Conservation (phyloP, 805 yeast species). For the Saturnispora saitoi region DNA sequence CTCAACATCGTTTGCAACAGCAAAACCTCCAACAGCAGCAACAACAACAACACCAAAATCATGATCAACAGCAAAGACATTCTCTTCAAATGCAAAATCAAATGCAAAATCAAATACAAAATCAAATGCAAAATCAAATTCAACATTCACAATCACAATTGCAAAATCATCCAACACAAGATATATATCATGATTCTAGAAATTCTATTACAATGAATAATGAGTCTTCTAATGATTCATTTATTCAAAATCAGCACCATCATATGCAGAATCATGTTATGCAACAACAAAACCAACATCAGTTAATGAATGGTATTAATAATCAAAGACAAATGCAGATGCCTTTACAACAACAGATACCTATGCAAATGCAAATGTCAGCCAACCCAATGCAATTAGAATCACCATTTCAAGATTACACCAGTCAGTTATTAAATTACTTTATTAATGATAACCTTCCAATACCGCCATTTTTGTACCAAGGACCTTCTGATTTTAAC, state of each 20-base stretch:
- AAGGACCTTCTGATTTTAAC: constrained; percentile 56
- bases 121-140: constrained; percentile 2
- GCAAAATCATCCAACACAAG: constrained; percentile 3
- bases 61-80: constrained; percentile 11
- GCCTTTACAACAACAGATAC: constrained; percentile 7
- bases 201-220: background rate
- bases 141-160: constrained; percentile 16
- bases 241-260: constrained; percentile 7
- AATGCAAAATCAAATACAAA: constrained; percentile 2
- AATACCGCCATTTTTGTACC: constrained; percentile 32
- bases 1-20: background rate
- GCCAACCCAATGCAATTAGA: background rate
- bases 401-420: constrained; percentile 23
- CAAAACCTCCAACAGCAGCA: constrained; percentile 12
- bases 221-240: background rate
- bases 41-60: constrained; percentile 15
- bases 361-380: background rate
- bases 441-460: constrained; percentile 41
- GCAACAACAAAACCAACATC: constrained; percentile 8
- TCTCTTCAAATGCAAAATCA: background rate
- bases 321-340: background rate
- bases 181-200: background rate
- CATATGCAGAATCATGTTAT: constrained; percentile 13
- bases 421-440: constrained; percentile 38
- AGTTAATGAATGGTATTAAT: background rate